Base-by-base conservation (phyloP, 352 stramenopile species). In the Stephanocyclus meneghinianus region DNA sequence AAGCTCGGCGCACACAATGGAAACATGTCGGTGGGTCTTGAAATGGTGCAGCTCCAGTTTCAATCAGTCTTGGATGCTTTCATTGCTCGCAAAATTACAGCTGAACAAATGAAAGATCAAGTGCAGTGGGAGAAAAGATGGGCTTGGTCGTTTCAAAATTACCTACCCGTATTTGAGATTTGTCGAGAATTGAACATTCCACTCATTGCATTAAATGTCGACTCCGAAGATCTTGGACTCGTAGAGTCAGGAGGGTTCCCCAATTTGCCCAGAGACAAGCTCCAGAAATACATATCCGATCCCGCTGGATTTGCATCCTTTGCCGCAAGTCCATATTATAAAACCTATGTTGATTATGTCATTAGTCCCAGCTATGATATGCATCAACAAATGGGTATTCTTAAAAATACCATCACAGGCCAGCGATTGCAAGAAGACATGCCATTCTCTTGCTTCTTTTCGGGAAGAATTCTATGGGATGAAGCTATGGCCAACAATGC, bases 391-490 rank as follows among this genome's bases (percentile, higher is more conserved):
- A 82, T 92, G 62, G 87, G 87, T 21, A 77, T 92, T 45, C 68
- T 92, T 5, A 61, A 71, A 30, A 78, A 72, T 29, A 91, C 80
- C 2, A 89, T 88, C 40, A 78, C 78, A 29, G 87, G 87, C 40
- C 67, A 89, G 50, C 55, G 80, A 59, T 51, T 91, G 30, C 76
- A 92, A 44, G 45, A 83, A 26, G 72, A 87, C 57, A 91, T 92
- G 85, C 53, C 78, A 9, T 92, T 92, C 78, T 56, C 64, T 3
- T 84, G 81, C 37, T 92, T 92, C 51, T 84, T 91, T 15, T 86
- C 71, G 61, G 87, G 85, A 15, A 76, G 87, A 4, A 89, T 92
- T 50, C 60, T 92, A 16, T 92, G 87, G 87, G 87, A 92, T 74
- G 80, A 90, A 63, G 51, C 63, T 35, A 93, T 93, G 88, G 88